Base-by-base conservation (phyloP, 2,329 filamentous ascomycete genomes). In the Fonsecaea erecta region DNA sequence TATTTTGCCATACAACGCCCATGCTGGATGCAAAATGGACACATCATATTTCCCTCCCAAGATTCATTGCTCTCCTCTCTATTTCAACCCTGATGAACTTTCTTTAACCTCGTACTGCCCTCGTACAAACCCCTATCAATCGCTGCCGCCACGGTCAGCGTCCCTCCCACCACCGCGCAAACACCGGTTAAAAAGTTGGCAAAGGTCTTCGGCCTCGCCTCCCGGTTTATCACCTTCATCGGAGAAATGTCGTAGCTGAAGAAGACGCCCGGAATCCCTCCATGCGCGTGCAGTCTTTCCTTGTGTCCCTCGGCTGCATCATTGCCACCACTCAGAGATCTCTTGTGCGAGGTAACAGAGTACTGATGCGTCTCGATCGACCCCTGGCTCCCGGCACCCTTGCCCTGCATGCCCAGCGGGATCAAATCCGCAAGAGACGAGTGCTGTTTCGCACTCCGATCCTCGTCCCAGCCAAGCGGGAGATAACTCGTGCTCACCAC, bases 231-330 rank as follows among this genome's bases (percentile, higher is more conserved):
- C 67, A 99, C 94, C 82, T 98, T 99, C 95, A 99, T 99, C 4
- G 95, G 95, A 1, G 94, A 98, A 77, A 99, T 99, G 74, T 99
- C 95, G 73, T 99, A 99, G 71, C 93, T 96, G 82, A 99, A 98
- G 83, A 99, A 99, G 14, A 99, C 93, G 51, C 95, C 95, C 0
- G 95, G 95, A 73, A 99, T 98, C 70, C 95, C 95, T 66, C 93
- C 93, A 60, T 88, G 83, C 2, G 94, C 92, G 77, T 99, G 95
- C 70, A 96, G 81, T 43, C 94, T 88, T 83, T 98, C 94, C 75
- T 93, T 90, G 77, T 99, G 95, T 16, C 93, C 94, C 74, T 96
- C 93, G 9, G 90, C 87, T 9, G 89, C 85, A 75, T 96, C 96
- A 69, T 90, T 88, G 5, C 95, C 95, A 59, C 95, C 95, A 24